Base-by-base conservation (phyloP, 2,329 filamentous ascomycete species). In the Aspergillaceae sp. region DNA sequence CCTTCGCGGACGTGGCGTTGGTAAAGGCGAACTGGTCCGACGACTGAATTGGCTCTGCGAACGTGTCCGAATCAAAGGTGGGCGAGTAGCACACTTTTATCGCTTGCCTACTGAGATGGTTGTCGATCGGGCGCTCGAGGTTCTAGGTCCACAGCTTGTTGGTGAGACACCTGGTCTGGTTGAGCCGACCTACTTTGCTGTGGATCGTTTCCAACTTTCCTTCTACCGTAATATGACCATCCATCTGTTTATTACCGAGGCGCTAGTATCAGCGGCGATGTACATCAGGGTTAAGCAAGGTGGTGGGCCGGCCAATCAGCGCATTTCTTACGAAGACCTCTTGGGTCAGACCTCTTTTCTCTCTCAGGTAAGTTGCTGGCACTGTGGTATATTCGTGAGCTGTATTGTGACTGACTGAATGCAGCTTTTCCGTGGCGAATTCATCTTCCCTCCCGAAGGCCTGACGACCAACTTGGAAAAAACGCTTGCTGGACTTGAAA, bases 201-300 rank as follows among this genome's bases (percentile, higher is more conserved):
- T 96, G 35, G 92, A 98, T 65, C 80, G 89, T 44, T 98, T 98
- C 72, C 92, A 98, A 63, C 78, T 98, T 7, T 95, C 89, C 0
- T 98, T 98, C 67, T 98, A 98, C 69, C 84, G 92, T 44, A 98
- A 98, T 67, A 97, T 97, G 92, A 96, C 91, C 0, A 98, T 98
- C 51, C 92, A 98, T 63, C 78, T 98, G 4, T 98, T 98, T 66
- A 92, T 98, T 47, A 85, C 88, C 2, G 90, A 97, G 63, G 86
- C 91, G 0, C 74, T 98, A 4, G 87, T 97, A 26, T 92, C 87
- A 50, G 87, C 84, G 4, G 86, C 86, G 29, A 83, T 98, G 75
- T 98, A 98, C 65, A 92, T 83, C 0, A 80, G 81, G 40, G 86
- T 97, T 45, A 98, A 98, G 67, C 82, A 82, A 51, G 92, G 92